Evolutionary conservation across 495 filamentous ascomycete species (phyloP), one percentile per base, ranked within the genome.

Genomic region (Margaritispora aquatica): DNA sequence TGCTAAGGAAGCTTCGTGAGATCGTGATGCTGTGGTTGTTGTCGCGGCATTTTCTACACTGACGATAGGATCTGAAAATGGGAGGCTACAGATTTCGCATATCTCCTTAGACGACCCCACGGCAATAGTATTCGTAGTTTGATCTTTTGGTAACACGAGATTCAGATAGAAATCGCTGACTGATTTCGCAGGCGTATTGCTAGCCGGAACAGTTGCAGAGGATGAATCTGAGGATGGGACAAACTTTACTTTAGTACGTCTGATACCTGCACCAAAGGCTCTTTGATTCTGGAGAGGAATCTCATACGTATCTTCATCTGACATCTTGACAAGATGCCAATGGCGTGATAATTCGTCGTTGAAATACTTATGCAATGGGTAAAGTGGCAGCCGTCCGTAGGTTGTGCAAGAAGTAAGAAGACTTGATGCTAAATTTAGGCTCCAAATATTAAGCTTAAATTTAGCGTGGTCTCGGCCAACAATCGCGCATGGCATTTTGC

Each of bases 221-320:
- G 89, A 85, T 23, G 53, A 41, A 13, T 60, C 56, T 20, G 48
- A 55, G 21, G 65, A 64, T 29, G 86, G 84, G 19, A 97, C 86
- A 69, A 97, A 96, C 7, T 81, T 75, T n/a, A 97, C 84, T 27
- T 81, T 78, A 73, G 88, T 89, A 13, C 86, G 82, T 59, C 88
- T 83, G 46, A 94, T 80, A 11, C 90, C 88, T 3, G 88, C 81
- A 34, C 89, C 88, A 68, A 94, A 96, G n/a, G 85, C 78, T 15
- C 86, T 85, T 65, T 87, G 84, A 63, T 87, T 79, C 63, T 88
- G 80, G 5, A 90, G 77, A 1, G 89, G 88, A 19, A 89, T 75
- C 47, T 60, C 61, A 51, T 66, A 66, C 4, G 55, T 61, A 8
- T 69, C 67, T 19, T 68, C 66, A 41, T 63, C 64, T 19, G 61